phyloP scores from a whole-genome alignment of 805 yeast genomes.

The Schizosaccharomyces osmophilus region DNA sequence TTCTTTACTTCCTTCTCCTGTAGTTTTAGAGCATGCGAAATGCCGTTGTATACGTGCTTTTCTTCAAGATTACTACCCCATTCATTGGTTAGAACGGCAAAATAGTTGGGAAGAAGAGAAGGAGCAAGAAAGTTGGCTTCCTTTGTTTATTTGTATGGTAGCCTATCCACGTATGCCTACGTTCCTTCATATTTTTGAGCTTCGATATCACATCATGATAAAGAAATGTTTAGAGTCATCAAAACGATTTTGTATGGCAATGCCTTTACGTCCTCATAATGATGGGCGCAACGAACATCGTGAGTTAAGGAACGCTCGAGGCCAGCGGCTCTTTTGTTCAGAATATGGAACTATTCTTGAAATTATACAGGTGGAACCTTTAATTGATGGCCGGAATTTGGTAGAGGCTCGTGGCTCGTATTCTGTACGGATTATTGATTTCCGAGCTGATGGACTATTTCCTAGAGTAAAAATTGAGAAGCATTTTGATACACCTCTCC shows the following conservation, averaged over 20 bases:
- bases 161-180: constrained; percentile 1
- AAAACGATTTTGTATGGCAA: not conserved
- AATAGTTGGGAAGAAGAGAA: not conserved
- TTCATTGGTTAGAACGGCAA: not conserved
- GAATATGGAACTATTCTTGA: not conserved
- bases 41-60: not conserved
- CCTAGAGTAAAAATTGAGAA: not conserved
- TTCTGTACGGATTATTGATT: not conserved
- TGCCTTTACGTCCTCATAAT: not conserved
- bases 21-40: not conserved
- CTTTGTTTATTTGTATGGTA: not conserved
- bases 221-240: not conserved
- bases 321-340: not conserved
- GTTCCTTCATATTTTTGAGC: constrained; percentile 3
- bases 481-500: not conserved
- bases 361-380: not conserved
- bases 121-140: not conserved
- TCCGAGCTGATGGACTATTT: not conserved
- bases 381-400: not conserved
- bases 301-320: not conserved
- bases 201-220: constrained; percentile 2
- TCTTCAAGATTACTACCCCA: not conserved
- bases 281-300: not conserved
- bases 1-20: not conserved
- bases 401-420: not conserved